A percentile compares a stretch with the other conserved stretches of the same genome.
phyloP scores from a whole-genome alignment of 345 rosid species.

The Arabidopsis suecica region DNA sequence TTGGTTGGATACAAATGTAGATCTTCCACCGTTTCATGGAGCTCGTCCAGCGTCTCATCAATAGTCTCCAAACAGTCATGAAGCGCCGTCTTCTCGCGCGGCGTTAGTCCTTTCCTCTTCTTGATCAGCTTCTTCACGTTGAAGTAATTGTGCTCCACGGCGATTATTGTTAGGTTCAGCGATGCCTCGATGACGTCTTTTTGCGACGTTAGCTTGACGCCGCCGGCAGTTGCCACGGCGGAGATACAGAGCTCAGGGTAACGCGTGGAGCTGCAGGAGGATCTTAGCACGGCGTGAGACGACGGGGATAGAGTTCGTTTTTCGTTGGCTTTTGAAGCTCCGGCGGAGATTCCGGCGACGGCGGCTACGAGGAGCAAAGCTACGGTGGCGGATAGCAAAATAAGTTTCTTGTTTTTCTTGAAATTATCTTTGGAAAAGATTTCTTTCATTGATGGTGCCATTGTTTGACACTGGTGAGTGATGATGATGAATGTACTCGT shows the following conservation, averaged over 20 bases:
- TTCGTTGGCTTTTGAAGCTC: slow-evolving; percentile 37
- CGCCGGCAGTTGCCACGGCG: slow-evolving; percentile 49
- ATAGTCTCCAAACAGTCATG: slow-evolving; percentile 90
- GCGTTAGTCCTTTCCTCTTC: slow-evolving; percentile 47
- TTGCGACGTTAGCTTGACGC: slow-evolving; percentile 46
- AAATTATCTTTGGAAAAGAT: slow-evolving; percentile 34
- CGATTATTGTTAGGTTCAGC: slow-evolving; percentile 55
- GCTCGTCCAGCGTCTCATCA: slow-evolving; percentile 83
- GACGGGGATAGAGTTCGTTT: slow-evolving; percentile 41
- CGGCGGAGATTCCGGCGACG: slow-evolving; percentile 41
- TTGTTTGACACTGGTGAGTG: slow-evolving; percentile 37
- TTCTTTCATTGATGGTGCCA: slow-evolving; percentile 37
- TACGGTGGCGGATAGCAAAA: slow-evolving; percentile 29
- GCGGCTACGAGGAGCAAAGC: slow-evolving; percentile 34
- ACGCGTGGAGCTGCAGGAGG: slow-evolving; percentile 64
- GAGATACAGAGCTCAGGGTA: slow-evolving; percentile 82
- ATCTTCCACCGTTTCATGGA: slow-evolving; percentile 61
- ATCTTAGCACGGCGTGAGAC: slow-evolving; percentile 65
- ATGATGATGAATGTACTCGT: slow-evolving; percentile 34
- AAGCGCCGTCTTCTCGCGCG: slow-evolving; percentile 73
- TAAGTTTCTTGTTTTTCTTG: slow-evolving; percentile 40
- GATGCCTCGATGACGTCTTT: slow-evolving; percentile 64
- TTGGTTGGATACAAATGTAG: slow-evolving; percentile 62
- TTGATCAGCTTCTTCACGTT: slow-evolving; percentile 49
- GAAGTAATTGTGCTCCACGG: slow-evolving; percentile 58